Conservation (phyloP, 495 filamentous ascomycete genomes). For the Neurospora sp. region DNA sequence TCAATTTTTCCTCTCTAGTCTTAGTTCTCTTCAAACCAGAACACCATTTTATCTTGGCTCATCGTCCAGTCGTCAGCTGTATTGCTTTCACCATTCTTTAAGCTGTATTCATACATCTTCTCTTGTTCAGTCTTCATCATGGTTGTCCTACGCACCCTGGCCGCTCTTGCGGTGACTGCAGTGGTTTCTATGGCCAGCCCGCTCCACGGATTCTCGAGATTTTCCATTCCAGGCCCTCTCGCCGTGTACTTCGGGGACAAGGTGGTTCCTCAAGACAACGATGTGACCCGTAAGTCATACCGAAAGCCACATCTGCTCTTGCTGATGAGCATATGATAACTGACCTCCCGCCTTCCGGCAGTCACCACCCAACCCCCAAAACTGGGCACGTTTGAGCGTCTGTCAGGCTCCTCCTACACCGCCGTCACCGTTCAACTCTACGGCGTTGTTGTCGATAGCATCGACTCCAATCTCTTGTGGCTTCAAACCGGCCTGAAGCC, state of each 20-base stretch:
- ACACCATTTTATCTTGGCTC: background rate
- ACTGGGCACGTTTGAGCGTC: conserved; percentile 12
- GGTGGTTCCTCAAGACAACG: background rate
- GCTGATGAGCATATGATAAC: background rate
- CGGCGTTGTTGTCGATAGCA: conserved; percentile 31
- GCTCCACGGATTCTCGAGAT: conserved; percentile 21
- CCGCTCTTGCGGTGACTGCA: conserved; percentile 18
- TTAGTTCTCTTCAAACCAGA: background rate
- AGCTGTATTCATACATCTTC: background rate
- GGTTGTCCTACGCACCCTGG: conserved; percentile 23
- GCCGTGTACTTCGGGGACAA: background rate
- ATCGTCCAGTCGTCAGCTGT: background rate
- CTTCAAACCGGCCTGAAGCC: conserved; percentile 32
- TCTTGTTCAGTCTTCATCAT: conserved; percentile 8
- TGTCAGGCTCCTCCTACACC: conserved; percentile 23
- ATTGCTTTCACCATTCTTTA: background rate
- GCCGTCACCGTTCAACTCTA: conserved; percentile 21
- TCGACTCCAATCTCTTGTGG: conserved; percentile 37
- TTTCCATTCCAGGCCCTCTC: background rate
- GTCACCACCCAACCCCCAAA: conserved; percentile 12
- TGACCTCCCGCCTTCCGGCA: background rate
- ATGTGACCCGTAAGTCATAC: background rate
- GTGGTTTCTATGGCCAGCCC: conserved; percentile 23
- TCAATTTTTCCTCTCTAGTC: background rate
- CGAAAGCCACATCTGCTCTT: background rate